Evolutionary conservation across 768 basidiomycete species (phyloP), one percentile per base, ranked within the genome.

Genomic region (Mycena vulgaris): DNA sequence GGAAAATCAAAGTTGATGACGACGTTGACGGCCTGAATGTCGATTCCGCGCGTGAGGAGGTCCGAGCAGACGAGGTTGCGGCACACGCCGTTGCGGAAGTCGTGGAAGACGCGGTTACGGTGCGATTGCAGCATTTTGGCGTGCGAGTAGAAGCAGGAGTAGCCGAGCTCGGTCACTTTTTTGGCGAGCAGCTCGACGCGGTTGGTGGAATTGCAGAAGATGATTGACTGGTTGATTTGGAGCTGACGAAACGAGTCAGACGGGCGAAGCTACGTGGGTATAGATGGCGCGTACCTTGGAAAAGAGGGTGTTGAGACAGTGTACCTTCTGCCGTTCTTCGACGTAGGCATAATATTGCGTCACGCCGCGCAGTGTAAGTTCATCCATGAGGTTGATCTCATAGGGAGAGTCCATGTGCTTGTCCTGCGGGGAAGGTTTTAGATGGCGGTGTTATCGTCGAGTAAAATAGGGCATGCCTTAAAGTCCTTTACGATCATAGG

Each of bases 171-270:
- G 16, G 97, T 99, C 76, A 99, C 96, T 85, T 99, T 99, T 86
- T 99, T 98, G 70, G 97, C 97, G 75, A 99, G 89, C 55, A 99
- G 93, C 84, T 99, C 97, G 85, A 99, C 97, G 67, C 97, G 96
- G 87, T 98, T 98, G 77, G 97, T 99, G 73, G 97, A 98, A 88
- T 99, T 99, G 85, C 97, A 99, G 85, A 99, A 99, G 80, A 99
- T 99, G 84, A 99, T 99, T 68, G 97, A 98, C 85, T 99, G 97
- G 84, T 99, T 99, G 87, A 99, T 99, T 97, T 99, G 97, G 58
- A 99, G 90, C 95, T 98, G 79, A 5, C 2, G 16, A 66, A 40
- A 66, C 53, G 47, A 23, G 33, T 70, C 68, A 55, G 59, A 66
- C 31, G 28, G 39, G 19, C n/a, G 23, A 63, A 39, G 39, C 7